These are phyloP conservation scores for Diophrys appendiculata DNA, from an alignment of 73 alveolate species.

Conservation along the genomic window DNA sequence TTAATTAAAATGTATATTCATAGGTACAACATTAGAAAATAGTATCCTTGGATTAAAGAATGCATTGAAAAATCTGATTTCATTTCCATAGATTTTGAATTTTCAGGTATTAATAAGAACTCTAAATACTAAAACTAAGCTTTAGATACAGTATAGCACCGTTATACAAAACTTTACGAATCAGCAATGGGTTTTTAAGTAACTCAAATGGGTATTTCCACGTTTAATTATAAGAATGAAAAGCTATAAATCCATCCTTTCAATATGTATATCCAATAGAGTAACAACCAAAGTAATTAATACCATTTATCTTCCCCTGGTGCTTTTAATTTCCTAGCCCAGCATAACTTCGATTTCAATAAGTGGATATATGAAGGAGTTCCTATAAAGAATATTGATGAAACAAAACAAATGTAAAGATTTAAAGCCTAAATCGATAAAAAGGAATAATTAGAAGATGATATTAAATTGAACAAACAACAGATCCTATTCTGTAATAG, in stretches of 20 bases:
- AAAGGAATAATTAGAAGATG: too few species aligned
- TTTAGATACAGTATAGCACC: neutral
- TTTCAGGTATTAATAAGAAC: neutral
- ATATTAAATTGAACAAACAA: too few species aligned
- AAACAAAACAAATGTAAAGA: too few species aligned
- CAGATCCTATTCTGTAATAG: too few species aligned
- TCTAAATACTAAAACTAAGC: neutral
- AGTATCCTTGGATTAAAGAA: neutral
- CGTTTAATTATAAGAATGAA: neutral
- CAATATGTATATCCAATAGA: constrained; percentile 12
- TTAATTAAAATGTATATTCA: constrained; percentile 4
- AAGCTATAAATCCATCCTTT: neutral
- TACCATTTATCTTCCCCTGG: neutral
- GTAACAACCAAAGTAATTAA: neutral
- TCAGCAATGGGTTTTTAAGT: constrained; percentile 9
- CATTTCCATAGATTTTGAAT: constrained; percentile 18
- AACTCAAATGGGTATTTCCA: constrained; percentile 4
- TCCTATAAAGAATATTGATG: too few species aligned
- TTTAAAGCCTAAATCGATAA: too few species aligned
- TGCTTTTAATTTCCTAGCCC: constrained; percentile 1
- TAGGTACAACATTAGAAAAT: neutral
- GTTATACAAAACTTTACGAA: neutral
- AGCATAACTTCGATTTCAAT: constrained; percentile 10
- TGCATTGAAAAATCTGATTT: neutral
- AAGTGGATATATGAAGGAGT: constrained; percentile 15